These are phyloP conservation scores for Calocera viscosa DNA, from an alignment of 768 basidiomycete species.

Conservation along the genomic window DNA sequence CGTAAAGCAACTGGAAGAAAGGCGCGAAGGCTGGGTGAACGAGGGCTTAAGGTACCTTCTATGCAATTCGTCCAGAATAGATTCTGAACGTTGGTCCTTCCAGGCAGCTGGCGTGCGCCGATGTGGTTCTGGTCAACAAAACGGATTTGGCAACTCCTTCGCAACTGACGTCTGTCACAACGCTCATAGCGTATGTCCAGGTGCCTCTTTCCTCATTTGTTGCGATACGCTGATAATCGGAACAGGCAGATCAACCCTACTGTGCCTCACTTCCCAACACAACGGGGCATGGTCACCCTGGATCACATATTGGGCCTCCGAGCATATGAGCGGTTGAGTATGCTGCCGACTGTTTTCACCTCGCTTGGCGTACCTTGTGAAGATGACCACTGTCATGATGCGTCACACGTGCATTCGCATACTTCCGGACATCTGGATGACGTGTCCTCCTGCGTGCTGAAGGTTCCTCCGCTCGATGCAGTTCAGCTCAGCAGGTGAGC, in stretches of 20 bases:
- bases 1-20: constrained; percentile 70
- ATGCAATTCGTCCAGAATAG: neutral
- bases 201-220: neutral
- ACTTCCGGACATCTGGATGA: constrained; percentile 36
- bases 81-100: neutral
- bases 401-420: constrained; percentile 25
- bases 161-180: constrained; percentile 39
- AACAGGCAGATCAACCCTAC: constrained; percentile 60
- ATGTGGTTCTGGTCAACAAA: constrained; percentile 89
- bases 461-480: constrained; percentile 46
- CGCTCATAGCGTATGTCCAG: constrained; percentile 36
- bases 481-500: constrained; percentile 30
- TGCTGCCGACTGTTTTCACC: constrained; percentile 9
- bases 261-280: constrained; percentile 59
- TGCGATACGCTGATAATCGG: neutral
- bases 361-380: constrained; percentile 19
- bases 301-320: constrained; percentile 62
- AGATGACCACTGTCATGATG: constrained; percentile 26
- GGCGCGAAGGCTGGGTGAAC: constrained; percentile 49
- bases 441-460: constrained; percentile 62
- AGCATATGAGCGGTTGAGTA: constrained; percentile 41
- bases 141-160: constrained; percentile 51
- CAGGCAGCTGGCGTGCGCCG: constrained; percentile 88
- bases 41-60: constrained; percentile 59
- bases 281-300: constrained; percentile 61